These are phyloP conservation scores for Leccinum arenicola DNA, from an alignment of 768 basidiomycete genomes.

Conservation along the genomic window DNA sequence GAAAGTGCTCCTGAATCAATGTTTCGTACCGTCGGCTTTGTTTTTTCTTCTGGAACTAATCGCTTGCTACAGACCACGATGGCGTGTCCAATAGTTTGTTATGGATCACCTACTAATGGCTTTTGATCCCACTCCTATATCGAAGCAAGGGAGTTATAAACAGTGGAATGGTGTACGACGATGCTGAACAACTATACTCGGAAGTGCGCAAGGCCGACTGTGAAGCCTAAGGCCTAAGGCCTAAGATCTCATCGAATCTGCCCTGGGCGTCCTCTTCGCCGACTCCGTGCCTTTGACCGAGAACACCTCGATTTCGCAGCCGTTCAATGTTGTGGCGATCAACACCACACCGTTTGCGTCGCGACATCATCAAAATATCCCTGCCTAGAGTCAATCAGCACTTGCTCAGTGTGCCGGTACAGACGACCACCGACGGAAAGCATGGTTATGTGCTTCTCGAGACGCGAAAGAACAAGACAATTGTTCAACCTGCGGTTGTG, in stretches of 20 bases:
- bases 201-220: slow-evolving; percentile 65
- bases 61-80: slow-evolving; percentile 63
- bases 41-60: background rate
- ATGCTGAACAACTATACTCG: slow-evolving; percentile 84
- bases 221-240: slow-evolving; percentile 20
- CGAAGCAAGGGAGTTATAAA: slow-evolving; percentile 25
- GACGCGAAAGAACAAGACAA: slow-evolving; percentile 36
- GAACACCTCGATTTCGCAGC: slow-evolving; percentile 20
- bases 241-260: slow-evolving; percentile 62
- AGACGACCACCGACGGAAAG: slow-evolving; percentile 62
- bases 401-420: slow-evolving; percentile 55
- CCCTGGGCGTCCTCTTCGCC: slow-evolving; percentile 57
- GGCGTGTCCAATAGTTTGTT: slow-evolving; percentile 41
- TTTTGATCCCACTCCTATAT: slow-evolving; percentile 50
- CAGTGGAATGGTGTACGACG: slow-evolving; percentile 96
- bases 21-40: slow-evolving; percentile 39
- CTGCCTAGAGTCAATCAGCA: slow-evolving; percentile 40
- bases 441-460: slow-evolving; percentile 73
- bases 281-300: slow-evolving; percentile 30
- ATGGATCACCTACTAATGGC: background rate
- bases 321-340: slow-evolving; percentile 53
- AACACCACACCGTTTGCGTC: slow-evolving; percentile 83
- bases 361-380: slow-evolving; percentile 73
- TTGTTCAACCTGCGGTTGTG: slow-evolving; percentile 29
- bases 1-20: slow-evolving; percentile 86